phyloP scores from a whole-genome alignment of 345 rosid species.

The Eucalyptus brandiana region DNA sequence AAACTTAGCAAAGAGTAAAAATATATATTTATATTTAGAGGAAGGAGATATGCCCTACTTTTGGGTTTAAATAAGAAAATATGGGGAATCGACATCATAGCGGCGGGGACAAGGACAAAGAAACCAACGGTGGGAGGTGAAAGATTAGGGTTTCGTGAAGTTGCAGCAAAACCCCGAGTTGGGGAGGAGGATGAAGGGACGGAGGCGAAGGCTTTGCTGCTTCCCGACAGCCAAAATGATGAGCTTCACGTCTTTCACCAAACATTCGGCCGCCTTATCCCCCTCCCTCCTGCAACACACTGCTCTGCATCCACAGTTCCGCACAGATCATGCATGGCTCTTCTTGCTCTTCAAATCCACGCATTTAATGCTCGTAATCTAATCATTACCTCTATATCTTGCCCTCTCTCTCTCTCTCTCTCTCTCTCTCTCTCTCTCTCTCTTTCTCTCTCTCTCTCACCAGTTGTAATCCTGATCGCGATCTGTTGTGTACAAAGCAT shows the following conservation, averaged over 20 bases:
- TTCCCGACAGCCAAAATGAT: not conserved
- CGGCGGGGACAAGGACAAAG: not conserved
- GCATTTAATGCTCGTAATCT: not conserved
- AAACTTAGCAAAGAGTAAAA: not conserved
- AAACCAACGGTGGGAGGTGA: not conserved
- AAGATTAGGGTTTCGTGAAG: not conserved
- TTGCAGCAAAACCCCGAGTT: not conserved
- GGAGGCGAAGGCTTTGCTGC: not conserved
- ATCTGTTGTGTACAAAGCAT: not conserved
- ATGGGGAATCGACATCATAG: not conserved
- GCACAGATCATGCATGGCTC: not conserved
- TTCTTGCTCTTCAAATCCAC: not conserved
- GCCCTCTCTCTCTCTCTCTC: not conserved
- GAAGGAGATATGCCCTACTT: not conserved
- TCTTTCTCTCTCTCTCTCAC: not conserved
- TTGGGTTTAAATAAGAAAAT: not conserved
- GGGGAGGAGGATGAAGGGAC: not conserved
- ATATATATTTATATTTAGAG: not conserved
- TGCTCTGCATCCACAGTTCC: not conserved
- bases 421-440: not conserved
- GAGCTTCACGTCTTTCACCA: not conserved
- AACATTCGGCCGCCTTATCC: not conserved
- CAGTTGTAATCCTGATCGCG: not conserved
- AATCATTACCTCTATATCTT: not conserved
- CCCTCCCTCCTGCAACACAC: not conserved